These are phyloP conservation scores for Hypericum perforatum DNA, from an alignment of 345 rosid species.

Conservation along the genomic window DNA sequence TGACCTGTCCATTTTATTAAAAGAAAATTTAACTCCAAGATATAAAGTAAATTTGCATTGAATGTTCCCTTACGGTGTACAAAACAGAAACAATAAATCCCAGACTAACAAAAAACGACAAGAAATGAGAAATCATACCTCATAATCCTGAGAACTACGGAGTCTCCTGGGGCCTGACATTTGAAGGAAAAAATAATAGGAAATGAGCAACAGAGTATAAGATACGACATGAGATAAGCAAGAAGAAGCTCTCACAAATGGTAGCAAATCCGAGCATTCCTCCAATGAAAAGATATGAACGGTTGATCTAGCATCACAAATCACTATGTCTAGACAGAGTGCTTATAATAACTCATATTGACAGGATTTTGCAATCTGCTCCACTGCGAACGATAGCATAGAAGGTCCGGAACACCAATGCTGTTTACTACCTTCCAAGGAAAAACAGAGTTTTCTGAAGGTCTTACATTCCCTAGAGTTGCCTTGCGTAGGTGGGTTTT, in stretches of 20 bases:
- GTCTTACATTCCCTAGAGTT: constrained; percentile 56
- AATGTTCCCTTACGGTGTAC: too few species aligned
- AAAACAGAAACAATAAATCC: too few species aligned
- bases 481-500: constrained; percentile 22
- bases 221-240: not conserved
- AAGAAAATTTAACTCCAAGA: not conserved
- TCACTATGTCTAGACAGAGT: too few species aligned
- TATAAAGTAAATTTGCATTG: too few species aligned
- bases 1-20: constrained; percentile 29
- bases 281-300: too few species aligned
- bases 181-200: constrained; percentile 1
- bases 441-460: not conserved
- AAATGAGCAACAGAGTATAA: constrained; percentile 6
- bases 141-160: constrained; percentile 39
- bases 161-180: constrained; percentile 50
- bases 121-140: constrained; percentile 26
- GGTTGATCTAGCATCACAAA: too few species aligned
- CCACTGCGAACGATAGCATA: too few species aligned
- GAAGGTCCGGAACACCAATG: too few species aligned
- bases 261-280: not conserved
- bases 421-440: too few species aligned
- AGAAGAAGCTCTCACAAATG: not conserved
- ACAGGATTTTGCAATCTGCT: too few species aligned
- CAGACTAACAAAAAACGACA: too few species aligned
- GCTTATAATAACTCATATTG: too few species aligned